Evolutionary conservation across 306 rosid genomes (phyloP).

Genomic region (Rubus parviflorus): DNA sequence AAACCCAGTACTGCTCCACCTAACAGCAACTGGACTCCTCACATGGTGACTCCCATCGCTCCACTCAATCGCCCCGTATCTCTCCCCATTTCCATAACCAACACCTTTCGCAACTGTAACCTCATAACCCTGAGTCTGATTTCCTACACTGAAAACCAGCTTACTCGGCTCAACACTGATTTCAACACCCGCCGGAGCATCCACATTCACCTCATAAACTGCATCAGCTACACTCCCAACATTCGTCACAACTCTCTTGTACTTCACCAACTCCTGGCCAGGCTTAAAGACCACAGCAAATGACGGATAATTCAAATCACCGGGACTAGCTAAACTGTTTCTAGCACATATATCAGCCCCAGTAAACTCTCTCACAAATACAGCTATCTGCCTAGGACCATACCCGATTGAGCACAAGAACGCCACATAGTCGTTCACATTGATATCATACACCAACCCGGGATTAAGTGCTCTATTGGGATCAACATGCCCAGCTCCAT

Average conservation of each 20-base stretch:
- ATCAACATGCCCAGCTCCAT: conserved; percentile 94
- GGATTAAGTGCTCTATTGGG: conserved; percentile 85
- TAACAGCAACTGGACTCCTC: conserved; percentile 74
- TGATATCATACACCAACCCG: conserved; percentile 69
- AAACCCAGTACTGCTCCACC: conserved; percentile 36
- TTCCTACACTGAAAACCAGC: conserved; percentile 54
- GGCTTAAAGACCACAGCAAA: conserved; percentile 54
- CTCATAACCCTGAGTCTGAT: conserved; percentile 55
- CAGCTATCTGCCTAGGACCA: conserved; percentile 43
- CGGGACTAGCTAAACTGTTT: conserved; percentile 43
- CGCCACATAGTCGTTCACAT: conserved; percentile 52
- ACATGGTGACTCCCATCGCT: conserved; percentile 64
- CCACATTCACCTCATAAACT: conserved; percentile 60
- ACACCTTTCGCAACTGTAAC: conserved; percentile 40
- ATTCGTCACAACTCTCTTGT: conserved; percentile 64
- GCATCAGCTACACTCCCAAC: conserved; percentile 62
- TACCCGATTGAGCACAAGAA: conserved; percentile 88
- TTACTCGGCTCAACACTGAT: conserved; percentile 55
- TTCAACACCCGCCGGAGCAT: conserved; percentile 61
- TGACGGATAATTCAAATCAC: conserved; percentile 89
- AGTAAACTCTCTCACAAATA: conserved; percentile 53
- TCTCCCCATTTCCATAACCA: conserved; percentile 27
- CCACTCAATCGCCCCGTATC: conserved; percentile 81
- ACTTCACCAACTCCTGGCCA: conserved; percentile 37
- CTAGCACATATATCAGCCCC: conserved; percentile 42